phyloP scores from a whole-genome alignment of 768 basidiomycete species.

The Astraeus odoratus region DNA sequence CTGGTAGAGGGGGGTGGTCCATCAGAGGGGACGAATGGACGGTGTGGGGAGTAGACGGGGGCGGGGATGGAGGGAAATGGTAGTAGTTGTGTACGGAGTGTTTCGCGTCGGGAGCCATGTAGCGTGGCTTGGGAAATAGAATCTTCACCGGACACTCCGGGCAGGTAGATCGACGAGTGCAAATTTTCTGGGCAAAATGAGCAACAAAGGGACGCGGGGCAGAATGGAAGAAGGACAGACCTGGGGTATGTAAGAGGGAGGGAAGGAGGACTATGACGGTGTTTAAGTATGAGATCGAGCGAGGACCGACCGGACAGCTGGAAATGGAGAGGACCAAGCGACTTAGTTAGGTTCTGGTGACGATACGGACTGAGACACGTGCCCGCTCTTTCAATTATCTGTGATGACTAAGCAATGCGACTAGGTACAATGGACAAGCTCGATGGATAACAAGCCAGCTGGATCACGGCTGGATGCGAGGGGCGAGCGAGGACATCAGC shows the following conservation, averaged over 20 bases:
- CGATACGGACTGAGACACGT: constrained; percentile 30
- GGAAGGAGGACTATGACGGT: neutral
- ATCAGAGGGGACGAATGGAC: constrained; percentile 34
- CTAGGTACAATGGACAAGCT: neutral
- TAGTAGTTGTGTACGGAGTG: constrained; percentile 22
- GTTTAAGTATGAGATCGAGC: constrained; percentile 2
- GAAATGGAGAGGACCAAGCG: neutral
- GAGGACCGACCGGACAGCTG: neutral
- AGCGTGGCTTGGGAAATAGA: neutral
- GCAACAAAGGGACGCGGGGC: neutral
- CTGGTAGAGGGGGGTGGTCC: constrained; percentile 18
- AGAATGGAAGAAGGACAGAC: neutral
- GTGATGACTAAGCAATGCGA: constrained; percentile 27
- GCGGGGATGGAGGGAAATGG: constrained; percentile 41
- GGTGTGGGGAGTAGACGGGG: constrained; percentile 36
- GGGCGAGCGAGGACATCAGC: too few species aligned
- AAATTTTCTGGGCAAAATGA: neutral
- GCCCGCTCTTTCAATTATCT: constrained; percentile 16
- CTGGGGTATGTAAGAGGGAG: neutral
- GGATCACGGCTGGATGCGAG: neutral
- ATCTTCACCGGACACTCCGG: neutral
- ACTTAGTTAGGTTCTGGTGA: constrained; percentile 24
- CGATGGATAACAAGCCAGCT: neutral
- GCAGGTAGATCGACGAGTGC: neutral
- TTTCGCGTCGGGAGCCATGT: constrained; percentile 14